These are phyloP conservation scores for Coemansia sp. DNA, from an alignment of 192 early-diverging fungal species.

Conservation along the genomic window DNA sequence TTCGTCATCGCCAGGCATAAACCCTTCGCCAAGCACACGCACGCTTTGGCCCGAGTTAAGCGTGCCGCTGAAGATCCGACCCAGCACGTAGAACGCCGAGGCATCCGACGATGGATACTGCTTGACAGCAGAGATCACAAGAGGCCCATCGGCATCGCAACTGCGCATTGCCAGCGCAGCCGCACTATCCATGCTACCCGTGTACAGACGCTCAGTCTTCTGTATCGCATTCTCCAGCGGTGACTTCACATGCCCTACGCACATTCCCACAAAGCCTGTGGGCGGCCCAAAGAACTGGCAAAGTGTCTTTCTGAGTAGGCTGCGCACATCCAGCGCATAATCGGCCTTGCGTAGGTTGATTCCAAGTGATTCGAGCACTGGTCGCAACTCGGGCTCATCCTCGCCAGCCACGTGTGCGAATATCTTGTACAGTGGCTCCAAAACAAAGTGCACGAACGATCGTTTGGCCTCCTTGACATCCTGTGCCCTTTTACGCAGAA, in stretches of 20 bases:
- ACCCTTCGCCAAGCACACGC: conserved; percentile 89
- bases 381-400: conserved; percentile 62
- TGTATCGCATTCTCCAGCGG: conserved; percentile 73
- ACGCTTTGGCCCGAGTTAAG: conserved; percentile 75
- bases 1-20: conserved; percentile 90
- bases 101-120: conserved; percentile 86
- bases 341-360: conserved; percentile 80
- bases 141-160: conserved; percentile 87
- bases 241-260: conserved; percentile 72
- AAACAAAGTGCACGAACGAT: conserved; percentile 94
- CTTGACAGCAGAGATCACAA: conserved; percentile 93
- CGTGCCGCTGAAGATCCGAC: conserved; percentile 92
- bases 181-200: conserved; percentile 61
- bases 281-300: conserved; percentile 89
- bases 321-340: conserved; percentile 79
- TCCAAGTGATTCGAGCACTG: conserved; percentile 73
- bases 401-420: conserved; percentile 69
- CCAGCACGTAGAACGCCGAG: conserved; percentile 86
- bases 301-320: conserved; percentile 79
- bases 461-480: conserved; percentile 62
- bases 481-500: conserved; percentile 67
- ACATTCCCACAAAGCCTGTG: conserved; percentile 90
- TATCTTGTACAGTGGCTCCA: conserved; percentile 94
- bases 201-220: conserved; percentile 64
- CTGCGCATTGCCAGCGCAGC: conserved; percentile 68